These are phyloP conservation scores for Myxozyma neglecta DNA, from an alignment of 805 yeast genomes.

Conservation along the genomic window DNA sequence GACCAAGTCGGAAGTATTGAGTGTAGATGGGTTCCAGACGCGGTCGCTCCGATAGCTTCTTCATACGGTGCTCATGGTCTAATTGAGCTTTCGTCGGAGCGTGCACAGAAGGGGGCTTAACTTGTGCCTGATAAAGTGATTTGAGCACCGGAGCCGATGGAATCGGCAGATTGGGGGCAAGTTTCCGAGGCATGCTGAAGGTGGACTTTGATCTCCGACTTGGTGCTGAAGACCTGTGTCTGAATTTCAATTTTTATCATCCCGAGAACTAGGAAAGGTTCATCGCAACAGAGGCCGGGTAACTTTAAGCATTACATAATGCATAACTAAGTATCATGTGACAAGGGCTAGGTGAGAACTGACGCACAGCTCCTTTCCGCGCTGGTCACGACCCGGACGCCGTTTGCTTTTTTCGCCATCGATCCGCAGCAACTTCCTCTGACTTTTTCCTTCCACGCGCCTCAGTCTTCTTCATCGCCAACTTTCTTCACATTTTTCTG, in stretches of 20 bases:
- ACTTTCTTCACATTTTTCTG: not conserved
- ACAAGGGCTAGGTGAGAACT: too few relatives aligned
- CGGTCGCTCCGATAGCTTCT: constrained; percentile 17
- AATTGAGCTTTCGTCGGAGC: constrained; percentile 18
- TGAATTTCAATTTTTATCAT: not conserved
- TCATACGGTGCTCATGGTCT: constrained; percentile 11
- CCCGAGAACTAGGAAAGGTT: too few relatives aligned
- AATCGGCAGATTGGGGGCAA: constrained; percentile 3
- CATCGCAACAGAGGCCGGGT: too few relatives aligned
- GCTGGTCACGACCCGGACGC: not conserved
- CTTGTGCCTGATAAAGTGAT: constrained; percentile 21
- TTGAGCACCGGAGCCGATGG: constrained; percentile 24
- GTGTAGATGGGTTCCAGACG: constrained; percentile 10
- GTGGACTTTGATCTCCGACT: too few relatives aligned
- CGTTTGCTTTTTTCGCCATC: not conserved
- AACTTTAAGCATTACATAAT: too few relatives aligned
- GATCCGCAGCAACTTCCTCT: not conserved
- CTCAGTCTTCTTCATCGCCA: not conserved
- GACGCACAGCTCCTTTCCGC: not conserved
- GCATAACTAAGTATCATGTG: too few relatives aligned
- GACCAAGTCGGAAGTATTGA: constrained; percentile 71
- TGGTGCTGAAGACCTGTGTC: too few relatives aligned
- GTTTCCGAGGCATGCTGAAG: constrained; percentile 3
- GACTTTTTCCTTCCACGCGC: not conserved
- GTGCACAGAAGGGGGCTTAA: constrained; percentile 8